phyloP scores from a whole-genome alignment of 164 flowering plant genomes.

The Sedum album region DNA sequence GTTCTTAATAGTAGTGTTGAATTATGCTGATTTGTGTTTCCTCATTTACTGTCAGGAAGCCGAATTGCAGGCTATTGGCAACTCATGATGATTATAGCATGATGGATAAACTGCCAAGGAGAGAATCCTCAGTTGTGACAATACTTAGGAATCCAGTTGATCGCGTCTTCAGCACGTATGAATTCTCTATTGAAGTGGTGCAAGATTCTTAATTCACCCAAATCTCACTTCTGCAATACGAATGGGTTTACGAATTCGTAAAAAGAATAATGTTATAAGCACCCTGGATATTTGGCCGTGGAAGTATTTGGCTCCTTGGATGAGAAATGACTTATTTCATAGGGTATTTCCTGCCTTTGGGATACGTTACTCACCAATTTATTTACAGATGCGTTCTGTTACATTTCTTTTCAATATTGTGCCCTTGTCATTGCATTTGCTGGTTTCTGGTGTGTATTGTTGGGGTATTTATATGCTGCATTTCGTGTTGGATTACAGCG shows the following conservation, averaged over 20 bases:
- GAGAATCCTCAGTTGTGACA: constrained; percentile 81
- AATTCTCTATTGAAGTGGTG: constrained; percentile 91
- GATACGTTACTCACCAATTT: neutral
- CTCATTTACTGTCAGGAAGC: constrained; percentile 34
- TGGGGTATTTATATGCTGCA: neutral
- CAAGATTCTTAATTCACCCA: constrained; percentile 85
- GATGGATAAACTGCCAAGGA: constrained; percentile 73
- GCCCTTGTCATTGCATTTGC: neutral
- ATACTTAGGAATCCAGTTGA: constrained; percentile 83
- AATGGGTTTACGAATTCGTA: constrained; percentile 44
- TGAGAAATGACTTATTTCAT: constrained; percentile 87
- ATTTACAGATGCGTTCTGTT: neutral
- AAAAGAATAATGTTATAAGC: constrained; percentile 48
- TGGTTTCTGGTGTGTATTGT: neutral
- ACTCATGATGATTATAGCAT: constrained; percentile 97
- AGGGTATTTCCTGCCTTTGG: constrained; percentile 44
- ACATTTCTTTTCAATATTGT: neutral
- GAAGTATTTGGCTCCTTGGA: constrained; percentile 99
- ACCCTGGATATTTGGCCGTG: constrained; percentile 99
- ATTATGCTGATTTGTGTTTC: neutral
- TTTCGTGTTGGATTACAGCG: constrained; percentile 35
- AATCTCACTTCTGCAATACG: constrained; percentile 66
- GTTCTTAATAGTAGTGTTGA: neutral
- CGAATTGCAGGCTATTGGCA: constrained; percentile 68
- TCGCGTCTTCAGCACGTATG: constrained; percentile 93